Evolutionary conservation across 2,329 filamentous ascomycete genomes (phyloP).

Genomic region (Xylaria sp.): DNA sequence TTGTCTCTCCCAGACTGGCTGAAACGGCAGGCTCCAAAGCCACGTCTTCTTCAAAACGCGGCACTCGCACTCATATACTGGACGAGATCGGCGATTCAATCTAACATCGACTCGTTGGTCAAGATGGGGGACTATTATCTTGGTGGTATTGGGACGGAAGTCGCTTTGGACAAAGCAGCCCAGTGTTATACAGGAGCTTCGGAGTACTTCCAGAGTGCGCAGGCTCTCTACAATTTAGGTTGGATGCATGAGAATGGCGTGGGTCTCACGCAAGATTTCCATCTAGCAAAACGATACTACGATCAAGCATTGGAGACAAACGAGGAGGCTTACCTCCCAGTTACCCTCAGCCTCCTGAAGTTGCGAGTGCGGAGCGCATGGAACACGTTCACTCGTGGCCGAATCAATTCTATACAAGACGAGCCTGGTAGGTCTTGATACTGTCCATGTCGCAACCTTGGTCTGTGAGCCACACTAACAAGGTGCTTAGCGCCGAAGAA

Average conservation of each 20-base stretch:
- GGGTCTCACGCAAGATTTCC: slow-evolving; percentile 92
- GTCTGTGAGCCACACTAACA: slow-evolving; percentile 46
- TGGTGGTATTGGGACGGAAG: slow-evolving; percentile 76
- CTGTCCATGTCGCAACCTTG: not conserved
- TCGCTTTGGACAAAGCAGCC: slow-evolving; percentile 85
- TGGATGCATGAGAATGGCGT: slow-evolving; percentile 99
- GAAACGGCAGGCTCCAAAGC: slow-evolving; percentile 54
- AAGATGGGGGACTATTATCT: slow-evolving; percentile 99
- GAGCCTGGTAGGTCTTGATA: slow-evolving; percentile 74
- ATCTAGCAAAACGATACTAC: slow-evolving; percentile 96
- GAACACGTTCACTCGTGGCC: slow-evolving; percentile 92
- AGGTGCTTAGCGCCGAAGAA: slow-evolving; percentile 69
- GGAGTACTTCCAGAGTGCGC: slow-evolving; percentile 90
- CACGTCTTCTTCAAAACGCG: slow-evolving; percentile 62
- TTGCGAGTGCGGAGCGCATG: slow-evolving; percentile 87
- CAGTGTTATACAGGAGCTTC: slow-evolving; percentile 93
- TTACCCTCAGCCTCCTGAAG: slow-evolving; percentile 88
- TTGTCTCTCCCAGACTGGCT: slow-evolving; percentile 67
- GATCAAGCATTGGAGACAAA: slow-evolving; percentile 93
- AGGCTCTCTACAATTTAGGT: slow-evolving; percentile 95
- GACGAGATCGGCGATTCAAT: slow-evolving; percentile 92
- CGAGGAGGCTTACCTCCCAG: slow-evolving; percentile 91
- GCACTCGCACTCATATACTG: slow-evolving; percentile 86
- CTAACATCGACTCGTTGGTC: slow-evolving; percentile 91
- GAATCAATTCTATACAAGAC: slow-evolving; percentile 90